Evolutionary conservation across 148 eudicot genomes (phyloP).

Genomic region (Fagopyrum tataricum): DNA sequence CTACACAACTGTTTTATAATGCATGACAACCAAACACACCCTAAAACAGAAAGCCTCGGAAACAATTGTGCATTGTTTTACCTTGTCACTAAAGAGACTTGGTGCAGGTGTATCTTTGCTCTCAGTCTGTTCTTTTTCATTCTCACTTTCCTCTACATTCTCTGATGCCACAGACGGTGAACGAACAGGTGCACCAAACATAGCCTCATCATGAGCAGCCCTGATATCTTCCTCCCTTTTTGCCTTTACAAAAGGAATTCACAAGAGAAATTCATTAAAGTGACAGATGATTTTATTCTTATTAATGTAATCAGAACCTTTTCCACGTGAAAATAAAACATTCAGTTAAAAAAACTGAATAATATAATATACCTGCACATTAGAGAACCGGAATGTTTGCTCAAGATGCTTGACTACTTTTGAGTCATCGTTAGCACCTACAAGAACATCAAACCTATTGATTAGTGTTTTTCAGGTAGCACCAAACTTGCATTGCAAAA

Average conservation of each 20-base stretch:
- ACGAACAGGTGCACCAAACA: constrained; percentile 68
- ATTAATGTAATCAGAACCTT: neutral
- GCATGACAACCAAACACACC: neutral
- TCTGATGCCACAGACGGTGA: constrained; percentile 32
- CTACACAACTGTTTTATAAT: too few relatives aligned
- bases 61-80: constrained; percentile 8
- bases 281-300: neutral
- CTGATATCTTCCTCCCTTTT: constrained; percentile 58
- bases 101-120: constrained; percentile 24
- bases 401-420: constrained; percentile 67
- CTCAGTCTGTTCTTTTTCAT: constrained; percentile 14
- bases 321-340: neutral
- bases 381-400: constrained; percentile 78
- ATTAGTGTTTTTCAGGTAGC: neutral
- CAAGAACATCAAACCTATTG: neutral
- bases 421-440: constrained; percentile 86
- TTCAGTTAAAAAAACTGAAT: neutral
- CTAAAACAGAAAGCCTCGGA: neutral
- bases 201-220: constrained; percentile 86
- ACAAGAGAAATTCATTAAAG: neutral
- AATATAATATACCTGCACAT: constrained; percentile 51
- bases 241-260: constrained; percentile 30
- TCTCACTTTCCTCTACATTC: constrained; percentile 32
- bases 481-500: neutral
- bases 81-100: constrained; percentile 71